Evolutionary conservation across 768 basidiomycete genomes (phyloP).

Genomic region (Mycena vitilis): DNA sequence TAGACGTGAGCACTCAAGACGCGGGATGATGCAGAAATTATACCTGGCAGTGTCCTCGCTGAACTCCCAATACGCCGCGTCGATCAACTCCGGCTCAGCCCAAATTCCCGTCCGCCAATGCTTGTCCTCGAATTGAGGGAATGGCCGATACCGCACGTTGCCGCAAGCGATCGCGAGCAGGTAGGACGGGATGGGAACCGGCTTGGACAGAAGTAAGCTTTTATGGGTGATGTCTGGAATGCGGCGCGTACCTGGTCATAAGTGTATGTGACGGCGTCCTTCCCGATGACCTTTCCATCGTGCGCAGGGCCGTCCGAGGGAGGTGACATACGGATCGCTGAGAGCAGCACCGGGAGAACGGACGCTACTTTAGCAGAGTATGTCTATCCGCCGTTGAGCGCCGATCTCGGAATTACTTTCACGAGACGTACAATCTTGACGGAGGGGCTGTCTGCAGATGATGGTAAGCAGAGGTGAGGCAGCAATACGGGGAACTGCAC

Average conservation of each 20-base stretch:
- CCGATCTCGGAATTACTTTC: background rate
- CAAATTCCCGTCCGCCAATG: slow-evolving; percentile 88
- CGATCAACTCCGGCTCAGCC: slow-evolving; percentile 89
- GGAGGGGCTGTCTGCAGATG: slow-evolving; percentile 78
- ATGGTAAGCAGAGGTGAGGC: slow-evolving; percentile 6
- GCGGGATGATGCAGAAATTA: background rate
- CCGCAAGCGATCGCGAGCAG: slow-evolving; percentile 91
- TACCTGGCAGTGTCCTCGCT: slow-evolving; percentile 85
- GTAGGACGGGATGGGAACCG: slow-evolving; percentile 89
- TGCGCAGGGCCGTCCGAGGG: slow-evolving; percentile 76
- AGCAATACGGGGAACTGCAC: slow-evolving; percentile 43
- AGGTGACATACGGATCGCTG: slow-evolving; percentile 84
- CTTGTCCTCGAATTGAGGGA: slow-evolving; percentile 70
- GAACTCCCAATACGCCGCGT: slow-evolving; percentile 88
- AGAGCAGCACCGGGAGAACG: slow-evolving; percentile 86
- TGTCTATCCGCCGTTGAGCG: slow-evolving; percentile 55
- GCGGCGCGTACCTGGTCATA: slow-evolving; percentile 75
- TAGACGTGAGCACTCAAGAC: background rate
- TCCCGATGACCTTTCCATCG: slow-evolving; percentile 78
- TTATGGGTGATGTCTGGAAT: background rate
- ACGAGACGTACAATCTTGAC: slow-evolving; percentile 74
- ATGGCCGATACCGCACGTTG: slow-evolving; percentile 79
- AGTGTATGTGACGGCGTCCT: slow-evolving; percentile 77
- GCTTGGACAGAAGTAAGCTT: slow-evolving; percentile 53
- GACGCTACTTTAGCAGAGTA: slow-evolving; percentile 85